A percentile compares a stretch with the other conserved stretches of the same genome.
phyloP scores from a whole-genome alignment of 1,284 basidiomycete species.

The Austroboletus novae-zelandiae region DNA sequence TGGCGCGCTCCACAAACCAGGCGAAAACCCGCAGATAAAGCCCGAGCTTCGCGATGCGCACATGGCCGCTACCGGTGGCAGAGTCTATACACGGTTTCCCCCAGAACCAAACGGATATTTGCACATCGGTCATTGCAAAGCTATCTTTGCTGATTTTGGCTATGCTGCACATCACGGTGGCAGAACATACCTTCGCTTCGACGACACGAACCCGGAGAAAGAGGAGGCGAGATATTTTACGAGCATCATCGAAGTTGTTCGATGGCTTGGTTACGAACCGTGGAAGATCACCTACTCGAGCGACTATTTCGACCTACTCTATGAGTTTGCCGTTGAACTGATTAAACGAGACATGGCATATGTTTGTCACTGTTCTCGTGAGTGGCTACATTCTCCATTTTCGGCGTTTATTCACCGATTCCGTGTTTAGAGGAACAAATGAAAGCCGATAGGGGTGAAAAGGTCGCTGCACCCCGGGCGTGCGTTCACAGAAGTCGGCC shows the following conservation, averaged over 20 bases:
- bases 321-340: conserved; percentile 88
- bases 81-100: conserved; percentile 95
- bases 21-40: conserved; percentile 89
- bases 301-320: conserved; percentile 91
- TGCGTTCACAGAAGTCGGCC: conserved; percentile 87
- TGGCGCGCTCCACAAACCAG: conserved; percentile 89
- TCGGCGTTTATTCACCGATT: conserved; percentile 3
- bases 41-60: conserved; percentile 81
- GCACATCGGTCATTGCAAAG: conserved; percentile 97
- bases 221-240: conserved; percentile 97
- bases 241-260: conserved; percentile 91
- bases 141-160: conserved; percentile 98
- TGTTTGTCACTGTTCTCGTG: conserved; percentile 93
- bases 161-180: conserved; percentile 93
- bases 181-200: conserved; percentile 91
- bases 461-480: conserved; percentile 77
- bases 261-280: conserved; percentile 98
- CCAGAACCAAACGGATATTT: conserved; percentile 98
- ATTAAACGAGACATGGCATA: conserved; percentile 93
- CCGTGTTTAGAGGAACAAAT: conserved; percentile 79
- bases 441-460: conserved; percentile 80
- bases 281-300: conserved; percentile 99
- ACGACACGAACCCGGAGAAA: conserved; percentile 98
- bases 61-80: conserved; percentile 76
- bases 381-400: conserved; percentile 31